Percentiles rank a stretch among this genome's conserved stretches.
Conservation (phyloP, 208 protist genomes). For the Trypanosoma brucei region DNA sequence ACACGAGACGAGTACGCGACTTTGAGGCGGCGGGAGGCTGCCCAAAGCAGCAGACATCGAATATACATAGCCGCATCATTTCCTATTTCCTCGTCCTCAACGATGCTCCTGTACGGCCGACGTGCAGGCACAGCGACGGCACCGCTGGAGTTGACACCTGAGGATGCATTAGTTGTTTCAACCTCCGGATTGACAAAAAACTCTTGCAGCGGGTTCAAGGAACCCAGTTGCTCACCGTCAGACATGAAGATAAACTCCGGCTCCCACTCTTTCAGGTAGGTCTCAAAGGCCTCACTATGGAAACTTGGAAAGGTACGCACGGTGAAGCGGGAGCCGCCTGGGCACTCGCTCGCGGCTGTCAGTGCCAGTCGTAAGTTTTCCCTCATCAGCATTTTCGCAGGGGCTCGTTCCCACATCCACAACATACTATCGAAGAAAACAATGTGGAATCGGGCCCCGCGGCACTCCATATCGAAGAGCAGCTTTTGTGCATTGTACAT, state of each 20-base stretch:
- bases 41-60: slow-evolving; percentile 78
- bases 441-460: slow-evolving; percentile 79
- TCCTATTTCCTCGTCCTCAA: slow-evolving; percentile 63
- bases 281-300: slow-evolving; percentile 48
- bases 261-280: slow-evolving; percentile 57
- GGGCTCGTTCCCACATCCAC: slow-evolving; percentile 76
- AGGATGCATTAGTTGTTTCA: neutral
- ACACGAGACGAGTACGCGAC: slow-evolving; percentile 84
- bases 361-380: slow-evolving; percentile 59
- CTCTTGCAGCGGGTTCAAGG: slow-evolving; percentile 36
- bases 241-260: slow-evolving; percentile 87
- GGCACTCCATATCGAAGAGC: slow-evolving; percentile 55
- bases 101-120: slow-evolving; percentile 57
- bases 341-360: slow-evolving; percentile 29
- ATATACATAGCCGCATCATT: slow-evolving; percentile 59
- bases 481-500: slow-evolving; percentile 81
- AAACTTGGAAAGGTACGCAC: slow-evolving; percentile 74
- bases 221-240: slow-evolving; percentile 84
- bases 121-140: slow-evolving; percentile 1
- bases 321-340: slow-evolving; percentile 29
- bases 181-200: slow-evolving; percentile 30
- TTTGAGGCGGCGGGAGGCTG: slow-evolving; percentile 57
- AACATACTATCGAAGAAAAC: slow-evolving; percentile 73
- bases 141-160: slow-evolving; percentile 13
- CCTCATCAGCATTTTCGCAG: slow-evolving; percentile 79